Percentiles rank a stretch among this genome's conserved stretches.
phyloP scores from a whole-genome alignment of 1,139 yeast genomes.

The Pneumocystis oryctolagi region DNA sequence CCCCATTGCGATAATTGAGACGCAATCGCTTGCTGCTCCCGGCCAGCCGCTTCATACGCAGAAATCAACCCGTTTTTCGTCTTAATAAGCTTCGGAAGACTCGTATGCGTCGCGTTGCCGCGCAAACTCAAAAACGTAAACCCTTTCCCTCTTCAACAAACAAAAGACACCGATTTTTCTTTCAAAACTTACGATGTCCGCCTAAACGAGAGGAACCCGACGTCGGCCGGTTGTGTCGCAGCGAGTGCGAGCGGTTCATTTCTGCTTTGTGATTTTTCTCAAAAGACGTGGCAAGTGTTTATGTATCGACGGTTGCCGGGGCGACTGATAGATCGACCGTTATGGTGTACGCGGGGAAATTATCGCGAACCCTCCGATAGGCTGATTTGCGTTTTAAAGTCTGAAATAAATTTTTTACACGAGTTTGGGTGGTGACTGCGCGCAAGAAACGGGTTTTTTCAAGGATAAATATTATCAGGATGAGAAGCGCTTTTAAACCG shows the following conservation, averaged over 20 bases:
- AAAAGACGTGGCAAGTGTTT: too few species aligned
- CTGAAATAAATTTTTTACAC: too few species aligned
- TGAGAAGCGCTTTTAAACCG: too few species aligned
- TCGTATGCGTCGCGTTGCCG: constrained; percentile 22
- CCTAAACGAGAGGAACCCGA: background rate
- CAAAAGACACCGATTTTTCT: background rate
- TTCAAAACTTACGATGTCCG: background rate
- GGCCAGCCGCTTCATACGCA: constrained; percentile 61
- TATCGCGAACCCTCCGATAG: too few species aligned
- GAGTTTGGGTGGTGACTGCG: too few species aligned
- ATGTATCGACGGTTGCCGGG: too few species aligned
- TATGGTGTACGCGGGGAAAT: too few species aligned
- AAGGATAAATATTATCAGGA: too few species aligned
- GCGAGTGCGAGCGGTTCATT: background rate
- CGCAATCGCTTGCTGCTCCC: constrained; percentile 70
- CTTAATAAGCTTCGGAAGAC: constrained; percentile 49
- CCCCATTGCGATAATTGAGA: constrained; percentile 44
- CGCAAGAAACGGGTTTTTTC: too few species aligned
- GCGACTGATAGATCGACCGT: too few species aligned
- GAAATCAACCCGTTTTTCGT: constrained; percentile 72
- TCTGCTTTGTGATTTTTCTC: background rate
- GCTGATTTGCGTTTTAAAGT: too few species aligned
- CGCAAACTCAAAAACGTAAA: constrained; percentile 6
- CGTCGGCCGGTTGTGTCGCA: background rate
- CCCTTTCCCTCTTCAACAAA: constrained; percentile 4